Evolutionary conservation across 2,329 filamentous ascomycete species (phyloP).

Genomic region (Blastomyces percursus): DNA sequence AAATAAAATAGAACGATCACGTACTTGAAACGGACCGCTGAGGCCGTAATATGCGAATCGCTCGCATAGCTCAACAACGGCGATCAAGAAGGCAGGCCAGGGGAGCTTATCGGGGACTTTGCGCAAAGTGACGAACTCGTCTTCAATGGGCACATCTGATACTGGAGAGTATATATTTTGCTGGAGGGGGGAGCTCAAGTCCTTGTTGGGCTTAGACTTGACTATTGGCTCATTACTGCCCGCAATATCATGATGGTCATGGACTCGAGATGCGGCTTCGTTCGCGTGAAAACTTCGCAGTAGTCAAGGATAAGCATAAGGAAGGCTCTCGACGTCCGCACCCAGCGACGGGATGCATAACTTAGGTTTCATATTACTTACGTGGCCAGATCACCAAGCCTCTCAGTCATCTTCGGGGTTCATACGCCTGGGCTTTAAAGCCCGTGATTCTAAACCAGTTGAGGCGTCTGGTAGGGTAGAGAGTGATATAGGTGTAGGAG

Average conservation of each 20-base stretch:
- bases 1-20: background rate
- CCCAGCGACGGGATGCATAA: background rate
- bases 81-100: conserved; percentile 45
- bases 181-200: background rate
- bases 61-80: conserved; percentile 46
- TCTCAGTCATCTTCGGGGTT: conserved; percentile 9
- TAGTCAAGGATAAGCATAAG: background rate
- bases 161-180: background rate
- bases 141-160: conserved; percentile 37
- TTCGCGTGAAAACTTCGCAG: background rate
- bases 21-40: conserved; percentile 39
- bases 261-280: background rate
- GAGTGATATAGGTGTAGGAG: background rate
- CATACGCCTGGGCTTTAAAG: conserved; percentile 15
- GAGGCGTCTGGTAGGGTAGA: background rate
- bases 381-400: background rate
- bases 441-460: background rate
- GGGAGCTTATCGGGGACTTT: conserved; percentile 47
- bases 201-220: background rate
- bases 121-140: conserved; percentile 41
- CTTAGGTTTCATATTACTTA: background rate
- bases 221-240: background rate
- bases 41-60: conserved; percentile 50
- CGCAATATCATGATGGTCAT: background rate
- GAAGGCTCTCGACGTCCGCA: background rate